Conservation (phyloP, 345 rosid species). For the Melaleuca quinquenervia region DNA sequence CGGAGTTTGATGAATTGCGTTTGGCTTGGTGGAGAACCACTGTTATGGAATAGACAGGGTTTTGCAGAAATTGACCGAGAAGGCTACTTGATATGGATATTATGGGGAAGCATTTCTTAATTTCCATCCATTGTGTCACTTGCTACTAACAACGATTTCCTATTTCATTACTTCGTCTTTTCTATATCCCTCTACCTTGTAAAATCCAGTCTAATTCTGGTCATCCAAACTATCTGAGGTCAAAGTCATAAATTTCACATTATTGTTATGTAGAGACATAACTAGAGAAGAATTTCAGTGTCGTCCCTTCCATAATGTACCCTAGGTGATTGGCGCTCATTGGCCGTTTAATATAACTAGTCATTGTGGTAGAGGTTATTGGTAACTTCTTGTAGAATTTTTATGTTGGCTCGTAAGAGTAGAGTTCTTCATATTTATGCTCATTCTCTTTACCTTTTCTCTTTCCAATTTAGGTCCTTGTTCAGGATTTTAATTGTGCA, state of each 20-base stretch:
- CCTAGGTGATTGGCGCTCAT: neutral
- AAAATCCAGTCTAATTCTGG: neutral
- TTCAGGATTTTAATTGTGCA: conserved; percentile 97
- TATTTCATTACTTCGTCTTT: no score
- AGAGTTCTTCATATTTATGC: neutral
- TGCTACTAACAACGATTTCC: neutral
- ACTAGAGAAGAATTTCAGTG: neutral
- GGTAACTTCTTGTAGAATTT: neutral
- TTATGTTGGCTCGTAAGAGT: neutral
- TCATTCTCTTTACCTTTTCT: neutral
- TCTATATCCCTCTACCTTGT: neutral
- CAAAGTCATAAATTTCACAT: neutral
- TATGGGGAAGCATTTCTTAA: neutral
- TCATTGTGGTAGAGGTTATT: neutral
- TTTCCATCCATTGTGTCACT: neutral
- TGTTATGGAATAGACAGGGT: neutral
- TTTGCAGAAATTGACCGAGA: neutral
- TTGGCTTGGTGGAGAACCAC: neutral
- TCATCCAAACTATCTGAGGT: neutral
- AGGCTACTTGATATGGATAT: neutral
- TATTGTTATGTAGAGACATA: neutral
- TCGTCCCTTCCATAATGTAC: neutral
- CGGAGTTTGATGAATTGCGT: neutral
- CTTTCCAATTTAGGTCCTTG: conserved; percentile 39
- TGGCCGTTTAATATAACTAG: neutral